Conservation (phyloP, 2,329 filamentous ascomycete species). For the Hawksworthiomyces lignivorus region DNA sequence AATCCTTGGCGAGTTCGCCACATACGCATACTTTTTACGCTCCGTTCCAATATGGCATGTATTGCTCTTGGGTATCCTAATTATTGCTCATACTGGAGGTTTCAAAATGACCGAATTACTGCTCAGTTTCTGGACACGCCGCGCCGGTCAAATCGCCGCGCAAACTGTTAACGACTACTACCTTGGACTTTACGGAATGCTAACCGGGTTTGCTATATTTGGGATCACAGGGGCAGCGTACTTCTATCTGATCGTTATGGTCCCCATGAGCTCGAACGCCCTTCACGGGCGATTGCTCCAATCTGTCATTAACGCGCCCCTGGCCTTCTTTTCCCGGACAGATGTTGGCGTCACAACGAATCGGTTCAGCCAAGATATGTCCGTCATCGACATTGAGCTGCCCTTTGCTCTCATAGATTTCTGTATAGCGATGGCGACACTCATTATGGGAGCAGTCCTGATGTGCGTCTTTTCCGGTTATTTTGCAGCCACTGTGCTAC, state of each 20-base stretch:
- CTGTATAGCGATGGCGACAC: slow-evolving; percentile 1
- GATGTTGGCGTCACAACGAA: slow-evolving; percentile 18
- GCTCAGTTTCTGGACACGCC: not conserved
- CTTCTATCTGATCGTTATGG: not conserved
- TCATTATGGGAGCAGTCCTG: not conserved
- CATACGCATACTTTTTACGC: slow-evolving; percentile 19
- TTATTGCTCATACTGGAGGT: slow-evolving; percentile 3
- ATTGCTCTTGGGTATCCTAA: slow-evolving; percentile 1
- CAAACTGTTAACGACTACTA: not conserved
- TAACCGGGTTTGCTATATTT: not conserved
- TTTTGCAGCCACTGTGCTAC: not conserved
- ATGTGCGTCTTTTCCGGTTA: slow-evolving; percentile 2
- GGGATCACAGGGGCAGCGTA: slow-evolving; percentile 5
- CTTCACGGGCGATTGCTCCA: not conserved
- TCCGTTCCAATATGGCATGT: slow-evolving; percentile 4
- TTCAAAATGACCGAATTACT: slow-evolving; percentile 5
- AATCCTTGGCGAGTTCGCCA: slow-evolving; percentile 18
- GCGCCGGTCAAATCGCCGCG: not conserved
- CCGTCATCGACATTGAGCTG: slow-evolving; percentile 17
- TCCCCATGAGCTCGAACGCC: not conserved
- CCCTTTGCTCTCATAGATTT: slow-evolving; percentile 10
- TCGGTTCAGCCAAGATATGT: slow-evolving; percentile 18
- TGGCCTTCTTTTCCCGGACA: slow-evolving; percentile 16
- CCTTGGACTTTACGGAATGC: not conserved
- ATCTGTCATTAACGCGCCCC: slow-evolving; percentile 6